A percentile compares a stretch with the other conserved stretches of the same genome.
Evolutionary conservation across 139 green algal genomes (phyloP).

Genomic region (Coelastrella sp.): DNA sequence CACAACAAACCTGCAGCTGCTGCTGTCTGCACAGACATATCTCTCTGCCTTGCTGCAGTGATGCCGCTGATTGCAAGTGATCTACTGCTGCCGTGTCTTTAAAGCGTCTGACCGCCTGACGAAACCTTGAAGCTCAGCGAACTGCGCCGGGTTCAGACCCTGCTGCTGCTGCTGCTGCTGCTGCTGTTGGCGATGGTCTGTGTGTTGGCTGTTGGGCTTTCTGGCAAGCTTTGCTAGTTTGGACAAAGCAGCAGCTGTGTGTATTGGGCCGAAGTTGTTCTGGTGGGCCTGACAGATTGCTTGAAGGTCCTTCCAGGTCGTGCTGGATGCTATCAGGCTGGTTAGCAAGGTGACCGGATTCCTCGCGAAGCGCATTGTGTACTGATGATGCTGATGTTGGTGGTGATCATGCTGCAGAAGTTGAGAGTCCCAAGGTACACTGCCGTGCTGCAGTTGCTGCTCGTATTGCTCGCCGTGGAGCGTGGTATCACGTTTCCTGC

Average conservation of each 20-base stretch:
- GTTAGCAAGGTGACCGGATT: neutral
- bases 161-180: neutral
- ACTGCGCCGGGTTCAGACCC: neutral
- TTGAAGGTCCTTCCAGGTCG: neutral
- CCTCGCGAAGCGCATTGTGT: neutral
- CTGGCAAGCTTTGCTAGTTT: slow-evolving; percentile 10
- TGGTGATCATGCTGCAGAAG: neutral
- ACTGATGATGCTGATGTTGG: neutral
- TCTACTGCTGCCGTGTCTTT: too few relatives aligned
- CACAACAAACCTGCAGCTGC: too few relatives aligned
- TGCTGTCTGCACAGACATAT: too few relatives aligned
- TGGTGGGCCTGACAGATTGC: neutral
- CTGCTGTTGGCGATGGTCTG: neutral
- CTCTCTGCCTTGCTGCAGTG: too few relatives aligned
- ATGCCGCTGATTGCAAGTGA: neutral
- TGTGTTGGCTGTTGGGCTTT: neutral
- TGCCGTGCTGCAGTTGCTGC: neutral
- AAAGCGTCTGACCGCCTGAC: too few relatives aligned
- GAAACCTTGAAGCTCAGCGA: neutral
- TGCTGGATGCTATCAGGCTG: neutral
- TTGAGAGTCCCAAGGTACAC: neutral
- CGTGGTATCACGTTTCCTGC: neutral
- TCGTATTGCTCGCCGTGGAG: neutral
- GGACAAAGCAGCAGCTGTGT: slow-evolving; percentile 1
- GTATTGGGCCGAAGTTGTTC: neutral